Base-by-base conservation (phyloP, 225 moss, liverwort and hornwort species). In the Marchantia polymorpha region DNA sequence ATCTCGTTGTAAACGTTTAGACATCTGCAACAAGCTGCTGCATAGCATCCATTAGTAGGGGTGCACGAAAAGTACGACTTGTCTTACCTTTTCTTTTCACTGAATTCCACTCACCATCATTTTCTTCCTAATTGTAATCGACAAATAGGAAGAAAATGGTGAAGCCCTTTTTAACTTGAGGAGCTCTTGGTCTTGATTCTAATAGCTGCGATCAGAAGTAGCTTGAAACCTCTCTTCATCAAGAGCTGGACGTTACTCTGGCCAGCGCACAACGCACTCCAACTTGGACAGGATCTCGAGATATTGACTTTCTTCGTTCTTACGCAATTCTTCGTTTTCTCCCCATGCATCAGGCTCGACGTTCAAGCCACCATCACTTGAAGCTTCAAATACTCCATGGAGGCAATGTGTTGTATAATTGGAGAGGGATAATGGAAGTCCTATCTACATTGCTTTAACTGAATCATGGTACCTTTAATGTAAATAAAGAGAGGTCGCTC, bases 361-460 rank as follows among this genome's bases (percentile, higher is more conserved):
- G 59, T 99, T 99, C 90, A 95, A 79, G 64, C 89, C 99, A 78
- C 99, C 99, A 85, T 93, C 93, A 81, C 99, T 93, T 76, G 93
- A 86, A 51, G 99, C 99, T 93, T 99, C 99, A 65, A 85, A 99
- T 74, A 99, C 95, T 25, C 99, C 99, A 83, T 95, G 94, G 81
- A 99, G 86, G 77, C 89, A 90, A 66, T 90, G 93, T 31, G 99
- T 95, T 60, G 93, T 82, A 82, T 99, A 99, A 74, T 99, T 99
- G 89, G 95, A 99, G 16, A 99, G 91, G 85, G 95, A 99, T 54
- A 99, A 90, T 22, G 99, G 93, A 79, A 99, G 85, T 50, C 99
- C 99, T 52, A 91, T 87, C 79, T 90, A 89, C 78, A 99, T 99
- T 80, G 93, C 93, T 83, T 85, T 92, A 25, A 99, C 99, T 67